These are phyloP conservation scores for Botryotinia narcissicola DNA, from an alignment of 2,329 filamentous ascomycete genomes.

Conservation along the genomic window DNA sequence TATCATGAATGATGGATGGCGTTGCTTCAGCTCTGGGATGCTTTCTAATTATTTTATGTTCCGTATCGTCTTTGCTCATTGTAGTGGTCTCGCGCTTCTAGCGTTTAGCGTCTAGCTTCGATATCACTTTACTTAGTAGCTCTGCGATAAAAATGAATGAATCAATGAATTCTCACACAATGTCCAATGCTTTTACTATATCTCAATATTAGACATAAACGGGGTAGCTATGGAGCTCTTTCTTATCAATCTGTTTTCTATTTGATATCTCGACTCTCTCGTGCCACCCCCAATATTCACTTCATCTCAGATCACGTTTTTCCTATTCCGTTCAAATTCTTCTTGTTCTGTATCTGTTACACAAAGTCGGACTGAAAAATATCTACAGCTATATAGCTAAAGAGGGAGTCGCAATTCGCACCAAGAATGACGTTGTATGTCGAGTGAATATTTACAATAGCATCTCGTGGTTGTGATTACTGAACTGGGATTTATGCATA, in stretches of 20 bases:
- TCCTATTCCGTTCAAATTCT: background rate
- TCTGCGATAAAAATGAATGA: background rate
- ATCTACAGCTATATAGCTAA: background rate
- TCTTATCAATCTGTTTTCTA: background rate
- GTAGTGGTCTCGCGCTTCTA: background rate
- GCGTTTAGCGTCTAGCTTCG: background rate
- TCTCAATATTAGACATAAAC: background rate
- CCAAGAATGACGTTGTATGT: background rate
- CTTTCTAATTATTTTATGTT: background rate
- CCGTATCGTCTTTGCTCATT: background rate
- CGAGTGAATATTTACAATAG: too few species aligned
- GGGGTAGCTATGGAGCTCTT: background rate
- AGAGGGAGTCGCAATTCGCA: background rate
- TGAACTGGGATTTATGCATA: too few species aligned
- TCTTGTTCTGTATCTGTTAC: background rate
- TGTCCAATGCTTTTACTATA: background rate
- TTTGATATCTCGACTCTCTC: background rate
- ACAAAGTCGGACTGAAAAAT: background rate
- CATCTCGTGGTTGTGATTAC: too few species aligned
- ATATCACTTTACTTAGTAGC: constrained; percentile 5
- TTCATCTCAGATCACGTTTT: background rate
- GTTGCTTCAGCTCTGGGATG: background rate
- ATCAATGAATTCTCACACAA: background rate
- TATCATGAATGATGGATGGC: constrained; percentile 10
- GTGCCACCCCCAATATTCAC: background rate